Evolutionary conservation across 352 stramenopile genomes (phyloP).

Genomic region (Globisporangium ultimum): DNA sequence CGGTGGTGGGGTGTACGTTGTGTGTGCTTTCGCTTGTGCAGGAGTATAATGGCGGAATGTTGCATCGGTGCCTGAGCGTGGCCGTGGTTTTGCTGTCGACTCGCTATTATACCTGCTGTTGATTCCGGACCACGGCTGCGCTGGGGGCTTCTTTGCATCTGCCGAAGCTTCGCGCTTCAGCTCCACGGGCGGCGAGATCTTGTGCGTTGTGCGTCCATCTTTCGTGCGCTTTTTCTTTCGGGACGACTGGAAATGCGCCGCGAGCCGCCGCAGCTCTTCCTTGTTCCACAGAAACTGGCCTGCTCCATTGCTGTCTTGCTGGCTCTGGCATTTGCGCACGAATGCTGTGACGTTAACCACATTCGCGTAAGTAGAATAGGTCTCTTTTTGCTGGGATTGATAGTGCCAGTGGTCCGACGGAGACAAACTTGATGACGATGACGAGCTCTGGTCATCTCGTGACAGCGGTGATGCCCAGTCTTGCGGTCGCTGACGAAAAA

Average conservation of each 20-base stretch:
- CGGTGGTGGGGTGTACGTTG: constrained; percentile 2
- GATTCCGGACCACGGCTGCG: too few species aligned
- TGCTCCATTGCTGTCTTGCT: constrained; percentile 16
- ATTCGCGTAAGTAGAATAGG: constrained; percentile 7
- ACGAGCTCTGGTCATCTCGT: background rate
- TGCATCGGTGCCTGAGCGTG: constrained; percentile 8
- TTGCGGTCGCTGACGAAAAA: background rate
- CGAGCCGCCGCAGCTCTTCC: constrained; percentile 32
- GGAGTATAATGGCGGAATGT: constrained; percentile 10
- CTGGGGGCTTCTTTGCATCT: background rate
- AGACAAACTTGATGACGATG: constrained; percentile 7
- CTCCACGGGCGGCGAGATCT: constrained; percentile 5
- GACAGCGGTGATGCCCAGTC: background rate
- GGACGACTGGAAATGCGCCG: constrained; percentile 17
- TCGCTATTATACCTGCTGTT: too few species aligned
- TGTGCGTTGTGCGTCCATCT: constrained; percentile 16
- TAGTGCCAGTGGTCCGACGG: constrained; percentile 3
- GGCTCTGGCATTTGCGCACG: constrained; percentile 18
- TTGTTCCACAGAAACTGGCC: constrained; percentile 30
- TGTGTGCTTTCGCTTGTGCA: background rate
- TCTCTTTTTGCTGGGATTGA: too few species aligned
- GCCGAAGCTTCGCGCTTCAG: constrained; percentile 1
- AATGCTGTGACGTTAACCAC: constrained; percentile 27
- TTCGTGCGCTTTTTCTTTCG: constrained; percentile 15
- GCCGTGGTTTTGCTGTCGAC: background rate